Base-by-base conservation (phyloP, 1,284 basidiomycete genomes). In the Fomitopsis schrenkii region DNA sequence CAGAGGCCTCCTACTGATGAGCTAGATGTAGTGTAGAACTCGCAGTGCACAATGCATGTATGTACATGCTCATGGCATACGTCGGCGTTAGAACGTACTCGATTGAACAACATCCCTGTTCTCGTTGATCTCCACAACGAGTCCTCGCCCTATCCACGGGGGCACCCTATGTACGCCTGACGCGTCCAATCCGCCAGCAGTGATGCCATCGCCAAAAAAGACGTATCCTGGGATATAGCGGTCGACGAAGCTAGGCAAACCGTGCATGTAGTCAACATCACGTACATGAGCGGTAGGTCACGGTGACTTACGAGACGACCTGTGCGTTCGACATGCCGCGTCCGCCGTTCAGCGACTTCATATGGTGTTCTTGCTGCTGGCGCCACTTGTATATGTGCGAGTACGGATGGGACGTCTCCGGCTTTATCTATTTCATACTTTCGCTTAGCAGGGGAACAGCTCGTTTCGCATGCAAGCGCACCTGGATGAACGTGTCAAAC, bases 141-240 rank as follows among this genome's bases (percentile, higher is more conserved):
- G 57, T 0, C 69, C 67, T 15, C 65, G 66, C 2, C 67, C 71
- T 6, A 63, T 50, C 73, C 73, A 75, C 28, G 71, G 70, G 19
- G 72, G 72, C 22, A 48, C 55, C 28, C 55, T 62, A 8, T 50
- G 53, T 26, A 55, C 50, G 0, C 70, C 71, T 10, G 62, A 56
- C 5, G 44, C 54, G 28, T 63, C 63, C 4, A 66, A 36, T 26
- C 61, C 64, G 1, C 74, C 75, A 12, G 70, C 57, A 4, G 72
- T 70, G 15, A 81, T 71, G 7, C 82, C 79, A 44, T 82, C 79
- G 1, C 80, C 82, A 68, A 91, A 93, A 72, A 93, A 90, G 61
- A 93, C 84, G 69, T 94, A 94, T 4, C 91, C 92, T 1, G 92
- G 92, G 61, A 94, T 93, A 71, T 94, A 94, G 3, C 92, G 86